These are phyloP conservation scores for Syncephalastrum contaminatum DNA, from an alignment of 371 early-diverging fungal genomes.

Conservation along the genomic window DNA sequence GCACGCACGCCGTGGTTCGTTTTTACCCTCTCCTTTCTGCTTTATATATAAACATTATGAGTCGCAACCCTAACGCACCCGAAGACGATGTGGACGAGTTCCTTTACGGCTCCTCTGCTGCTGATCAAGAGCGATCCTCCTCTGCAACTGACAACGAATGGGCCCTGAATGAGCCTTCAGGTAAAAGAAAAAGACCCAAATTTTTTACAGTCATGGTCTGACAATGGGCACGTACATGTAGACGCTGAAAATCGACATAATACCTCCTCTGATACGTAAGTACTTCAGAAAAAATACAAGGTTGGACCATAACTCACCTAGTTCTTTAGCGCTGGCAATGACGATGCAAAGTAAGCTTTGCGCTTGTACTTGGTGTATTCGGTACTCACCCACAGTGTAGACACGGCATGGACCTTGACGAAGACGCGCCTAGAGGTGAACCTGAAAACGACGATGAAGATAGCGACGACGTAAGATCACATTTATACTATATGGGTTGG, in stretches of 20 bases:
- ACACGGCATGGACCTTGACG: constrained; percentile 12
- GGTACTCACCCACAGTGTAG: not conserved
- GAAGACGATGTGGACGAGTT: constrained; percentile 37
- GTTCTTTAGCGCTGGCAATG: too few relatives aligned
- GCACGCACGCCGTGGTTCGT: too few relatives aligned
- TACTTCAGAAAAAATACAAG: too few relatives aligned
- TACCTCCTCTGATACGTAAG: too few relatives aligned
- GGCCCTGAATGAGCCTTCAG: not conserved
- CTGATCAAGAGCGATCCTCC: not conserved
- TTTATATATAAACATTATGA: not conserved
- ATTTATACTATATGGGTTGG: not conserved
- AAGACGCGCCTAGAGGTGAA: constrained; percentile 26
- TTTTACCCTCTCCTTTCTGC: too few relatives aligned
- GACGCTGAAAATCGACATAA: too few relatives aligned
- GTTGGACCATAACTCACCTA: too few relatives aligned
- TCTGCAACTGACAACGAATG: not conserved
- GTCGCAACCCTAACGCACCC: constrained; percentile 1
- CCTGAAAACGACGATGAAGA: constrained; percentile 40
- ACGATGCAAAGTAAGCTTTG: too few relatives aligned
- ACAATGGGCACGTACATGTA: too few relatives aligned
- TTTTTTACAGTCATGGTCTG: too few relatives aligned
- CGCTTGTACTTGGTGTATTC: too few relatives aligned
- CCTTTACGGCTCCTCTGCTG: constrained; percentile 20
- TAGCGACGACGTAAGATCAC: constrained; percentile 47
- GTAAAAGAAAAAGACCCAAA: not conserved